These are phyloP conservation scores for Neurospora sp. DNA, from an alignment of 495 filamentous ascomycete genomes.

Conservation along the genomic window DNA sequence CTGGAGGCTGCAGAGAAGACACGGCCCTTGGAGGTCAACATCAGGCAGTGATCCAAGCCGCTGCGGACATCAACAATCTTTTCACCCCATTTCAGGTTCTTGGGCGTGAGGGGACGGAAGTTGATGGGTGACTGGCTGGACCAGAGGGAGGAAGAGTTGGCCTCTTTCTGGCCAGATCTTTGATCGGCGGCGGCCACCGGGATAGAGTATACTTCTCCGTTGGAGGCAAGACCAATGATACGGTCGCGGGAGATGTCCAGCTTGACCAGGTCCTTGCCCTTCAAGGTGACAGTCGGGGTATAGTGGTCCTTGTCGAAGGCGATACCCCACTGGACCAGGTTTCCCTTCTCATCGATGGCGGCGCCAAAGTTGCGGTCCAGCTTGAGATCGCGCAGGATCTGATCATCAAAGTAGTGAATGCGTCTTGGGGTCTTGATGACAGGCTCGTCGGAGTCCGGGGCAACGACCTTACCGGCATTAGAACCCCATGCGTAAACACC, in stretches of 20 bases:
- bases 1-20: conserved; percentile 78
- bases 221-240: conserved; percentile 65
- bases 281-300: conserved; percentile 59
- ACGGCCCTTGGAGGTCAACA: conserved; percentile 78
- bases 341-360: conserved; percentile 78
- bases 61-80: conserved; percentile 60
- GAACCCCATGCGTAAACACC: conserved; percentile 91
- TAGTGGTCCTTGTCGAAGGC: conserved; percentile 46
- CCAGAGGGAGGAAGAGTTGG: conserved; percentile 66
- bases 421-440: conserved; percentile 70
- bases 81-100: conserved; percentile 59
- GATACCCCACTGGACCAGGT: conserved; percentile 85
- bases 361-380: conserved; percentile 75
- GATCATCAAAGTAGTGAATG: conserved; percentile 75
- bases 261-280: conserved; percentile 67
- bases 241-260: conserved; percentile 69
- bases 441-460: conserved; percentile 67
- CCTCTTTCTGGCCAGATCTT: conserved; percentile 43
- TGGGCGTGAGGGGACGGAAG: conserved; percentile 62
- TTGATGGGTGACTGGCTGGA: conserved; percentile 42
- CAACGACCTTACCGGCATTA: conserved; percentile 75
- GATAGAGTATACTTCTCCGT: conserved; percentile 78
- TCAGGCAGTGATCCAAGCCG: conserved; percentile 73
- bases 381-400: conserved; percentile 79
- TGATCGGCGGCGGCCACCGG: conserved; percentile 70